Conservation (phyloP, 768 basidiomycete species). For the Trametes cinnabarina region DNA sequence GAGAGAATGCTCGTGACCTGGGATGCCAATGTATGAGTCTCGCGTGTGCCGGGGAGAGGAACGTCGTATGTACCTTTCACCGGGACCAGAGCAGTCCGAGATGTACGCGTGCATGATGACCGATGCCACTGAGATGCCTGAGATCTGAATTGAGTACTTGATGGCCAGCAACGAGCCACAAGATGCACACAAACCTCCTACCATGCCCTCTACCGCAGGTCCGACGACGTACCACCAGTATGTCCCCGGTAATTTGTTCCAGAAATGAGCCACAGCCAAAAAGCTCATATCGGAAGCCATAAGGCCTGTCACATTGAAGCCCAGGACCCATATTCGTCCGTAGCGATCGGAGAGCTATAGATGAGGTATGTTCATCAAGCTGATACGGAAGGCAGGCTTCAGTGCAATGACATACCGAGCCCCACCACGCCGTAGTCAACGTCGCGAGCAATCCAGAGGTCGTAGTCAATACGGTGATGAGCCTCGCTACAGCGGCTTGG, state of each 20-base stretch:
- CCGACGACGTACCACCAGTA: constrained; percentile 78
- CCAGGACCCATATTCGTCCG: constrained; percentile 67
- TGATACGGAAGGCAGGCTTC: too few species aligned
- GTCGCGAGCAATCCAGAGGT: constrained; percentile 68
- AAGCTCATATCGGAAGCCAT: constrained; percentile 64
- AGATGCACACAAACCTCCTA: constrained; percentile 73
- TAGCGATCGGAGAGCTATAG: constrained; percentile 71
- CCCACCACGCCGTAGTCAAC: constrained; percentile 85
- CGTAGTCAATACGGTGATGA: constrained; percentile 58
- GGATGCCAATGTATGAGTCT: not conserved
- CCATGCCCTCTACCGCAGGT: constrained; percentile 60
- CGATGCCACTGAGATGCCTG: constrained; percentile 28
- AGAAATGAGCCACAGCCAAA: constrained; percentile 60
- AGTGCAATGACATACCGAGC: constrained; percentile 53
- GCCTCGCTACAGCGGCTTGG: constrained; percentile 65
- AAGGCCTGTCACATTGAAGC: constrained; percentile 56
- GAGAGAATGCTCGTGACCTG: constrained; percentile 66
- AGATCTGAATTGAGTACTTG: not conserved
- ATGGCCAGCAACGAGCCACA: too few species aligned
- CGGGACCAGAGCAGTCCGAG: constrained; percentile 62
- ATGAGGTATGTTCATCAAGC: not conserved
- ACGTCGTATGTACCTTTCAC: constrained; percentile 44
- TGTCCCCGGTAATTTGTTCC: constrained; percentile 66
- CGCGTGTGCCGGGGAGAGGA: not conserved
- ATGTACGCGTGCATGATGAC: constrained; percentile 65